Conservation (phyloP, 148 eudicot species). For the Hydrangea macrophylla region DNA sequence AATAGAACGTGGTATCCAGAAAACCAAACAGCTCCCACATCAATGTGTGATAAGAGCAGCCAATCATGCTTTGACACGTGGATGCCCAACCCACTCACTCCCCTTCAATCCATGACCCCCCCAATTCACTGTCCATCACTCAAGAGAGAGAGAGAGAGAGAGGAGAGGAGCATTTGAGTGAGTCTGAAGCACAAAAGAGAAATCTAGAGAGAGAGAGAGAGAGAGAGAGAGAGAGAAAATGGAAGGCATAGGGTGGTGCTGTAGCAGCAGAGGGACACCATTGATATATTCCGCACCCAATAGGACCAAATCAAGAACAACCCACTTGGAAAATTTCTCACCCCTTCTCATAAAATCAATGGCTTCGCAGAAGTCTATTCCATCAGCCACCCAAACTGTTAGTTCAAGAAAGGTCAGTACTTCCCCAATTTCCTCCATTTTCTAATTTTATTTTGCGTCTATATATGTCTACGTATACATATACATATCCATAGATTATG, state of each 20-base stretch:
- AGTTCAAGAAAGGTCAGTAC: conserved; percentile 34
- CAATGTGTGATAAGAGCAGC: neutral
- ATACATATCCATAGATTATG: too few species aligned
- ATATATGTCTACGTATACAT: too few species aligned
- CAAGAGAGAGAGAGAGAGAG: neutral
- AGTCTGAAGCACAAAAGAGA: neutral
- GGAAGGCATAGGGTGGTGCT: conserved; percentile 28
- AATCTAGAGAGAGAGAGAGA: conserved; percentile 1
- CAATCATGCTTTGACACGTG: conserved; percentile 18
- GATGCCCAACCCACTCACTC: neutral
- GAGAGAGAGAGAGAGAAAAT: conserved; percentile 19
- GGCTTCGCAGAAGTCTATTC: conserved; percentile 42
- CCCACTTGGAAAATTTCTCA: neutral
- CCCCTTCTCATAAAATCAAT: conserved; percentile 38
- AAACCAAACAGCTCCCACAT: neutral
- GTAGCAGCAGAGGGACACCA: conserved; percentile 23
- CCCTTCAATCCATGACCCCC: conserved; percentile 13
- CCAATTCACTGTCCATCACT: conserved; percentile 13
- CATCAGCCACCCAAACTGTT: conserved; percentile 35
- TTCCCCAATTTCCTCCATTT: neutral
- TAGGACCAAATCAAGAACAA: neutral
- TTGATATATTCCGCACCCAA: conserved; percentile 8
- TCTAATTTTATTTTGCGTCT: neutral
- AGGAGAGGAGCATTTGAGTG: neutral
- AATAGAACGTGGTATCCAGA: too few species aligned